A percentile compares a stretch with the other conserved stretches of the same genome.
phyloP scores from a whole-genome alignment of 495 filamentous ascomycete species.

The Neurospora intermedia region DNA sequence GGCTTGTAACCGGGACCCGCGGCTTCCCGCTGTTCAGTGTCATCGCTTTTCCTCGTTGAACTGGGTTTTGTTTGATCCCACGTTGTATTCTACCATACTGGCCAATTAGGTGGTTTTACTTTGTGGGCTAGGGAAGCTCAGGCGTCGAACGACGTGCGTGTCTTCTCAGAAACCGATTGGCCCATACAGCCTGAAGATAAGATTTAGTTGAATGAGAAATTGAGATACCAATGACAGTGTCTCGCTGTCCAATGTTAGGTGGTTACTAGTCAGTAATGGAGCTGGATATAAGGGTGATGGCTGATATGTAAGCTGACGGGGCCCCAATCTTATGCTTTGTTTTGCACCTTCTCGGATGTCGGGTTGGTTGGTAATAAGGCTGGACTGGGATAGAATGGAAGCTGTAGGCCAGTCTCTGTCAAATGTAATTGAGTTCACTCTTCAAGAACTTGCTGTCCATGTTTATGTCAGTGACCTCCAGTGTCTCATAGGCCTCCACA shows the following conservation, averaged over 20 bases:
- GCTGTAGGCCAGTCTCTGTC: background rate
- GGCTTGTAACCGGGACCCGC: background rate
- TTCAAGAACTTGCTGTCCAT: background rate
- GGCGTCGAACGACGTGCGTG: too few relatives aligned
- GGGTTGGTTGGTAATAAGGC: background rate
- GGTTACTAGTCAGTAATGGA: background rate
- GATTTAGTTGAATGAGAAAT: too few relatives aligned
- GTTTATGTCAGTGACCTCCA: background rate
- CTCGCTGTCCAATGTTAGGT: background rate
- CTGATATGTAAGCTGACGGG: background rate
- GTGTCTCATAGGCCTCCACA: background rate
- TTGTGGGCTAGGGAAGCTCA: too few relatives aligned
- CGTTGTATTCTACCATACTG: too few relatives aligned
- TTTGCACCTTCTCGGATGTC: background rate
- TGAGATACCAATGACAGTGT: background rate
- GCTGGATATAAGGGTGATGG: background rate
- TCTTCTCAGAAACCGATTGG: too few relatives aligned
- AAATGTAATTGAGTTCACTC: background rate
- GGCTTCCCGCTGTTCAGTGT: background rate
- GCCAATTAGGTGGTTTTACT: too few relatives aligned
- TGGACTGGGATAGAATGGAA: background rate
- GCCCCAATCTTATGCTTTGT: background rate
- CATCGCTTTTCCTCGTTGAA: too few relatives aligned
- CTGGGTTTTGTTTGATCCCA: too few relatives aligned
- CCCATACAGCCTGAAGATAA: too few relatives aligned